Percentiles rank a stretch among this genome's conserved stretches.
These are phyloP conservation scores for Colletotrichum brevisporum DNA, from an alignment of 2,329 filamentous ascomycete species.

Conservation along the genomic window DNA sequence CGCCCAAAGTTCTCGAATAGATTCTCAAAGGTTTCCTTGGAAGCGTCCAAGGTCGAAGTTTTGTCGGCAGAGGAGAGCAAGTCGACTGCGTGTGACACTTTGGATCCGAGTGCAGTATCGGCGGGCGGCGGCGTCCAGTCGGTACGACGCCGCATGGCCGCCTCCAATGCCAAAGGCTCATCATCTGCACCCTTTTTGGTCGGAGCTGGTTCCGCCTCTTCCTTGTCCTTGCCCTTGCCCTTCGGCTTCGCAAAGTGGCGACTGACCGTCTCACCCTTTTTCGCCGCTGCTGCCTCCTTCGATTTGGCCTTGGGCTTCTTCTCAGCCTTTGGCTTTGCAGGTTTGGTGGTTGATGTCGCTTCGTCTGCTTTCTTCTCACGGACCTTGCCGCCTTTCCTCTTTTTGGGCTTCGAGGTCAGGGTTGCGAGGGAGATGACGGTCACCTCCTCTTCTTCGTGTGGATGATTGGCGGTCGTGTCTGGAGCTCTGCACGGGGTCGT, in stretches of 20 bases:
- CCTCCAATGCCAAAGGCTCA: constrained; percentile 57
- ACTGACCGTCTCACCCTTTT: constrained; percentile 51
- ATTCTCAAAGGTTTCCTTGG: constrained; percentile 57
- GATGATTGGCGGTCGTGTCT: neutral
- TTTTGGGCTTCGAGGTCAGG: constrained; percentile 33
- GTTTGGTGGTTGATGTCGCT: constrained; percentile 9
- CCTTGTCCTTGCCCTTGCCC: constrained; percentile 44
- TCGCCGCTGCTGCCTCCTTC: constrained; percentile 44
- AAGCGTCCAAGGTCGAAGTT: constrained; percentile 32
- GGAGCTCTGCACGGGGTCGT: constrained; percentile 31
- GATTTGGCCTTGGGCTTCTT: constrained; percentile 41
- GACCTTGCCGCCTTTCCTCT: constrained; percentile 33
- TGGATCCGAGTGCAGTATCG: constrained; percentile 50
- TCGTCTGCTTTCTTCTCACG: constrained; percentile 38
- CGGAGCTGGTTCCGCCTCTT: neutral
- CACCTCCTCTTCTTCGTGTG: constrained; percentile 26
- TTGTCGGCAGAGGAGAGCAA: constrained; percentile 47
- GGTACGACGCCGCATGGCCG: constrained; percentile 67
- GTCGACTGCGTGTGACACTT: constrained; percentile 51
- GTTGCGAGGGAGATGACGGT: constrained; percentile 28
- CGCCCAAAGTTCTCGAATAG: constrained; percentile 61
- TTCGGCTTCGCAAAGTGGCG: constrained; percentile 49
- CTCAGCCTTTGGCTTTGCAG: constrained; percentile 16
- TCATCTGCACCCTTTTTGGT: constrained; percentile 38
- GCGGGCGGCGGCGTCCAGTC: constrained; percentile 78